Evolutionary conservation across 805 yeast species (phyloP), one percentile per base, ranked within the genome.

Genomic region (Sugiyamaella mastotermitis): DNA sequence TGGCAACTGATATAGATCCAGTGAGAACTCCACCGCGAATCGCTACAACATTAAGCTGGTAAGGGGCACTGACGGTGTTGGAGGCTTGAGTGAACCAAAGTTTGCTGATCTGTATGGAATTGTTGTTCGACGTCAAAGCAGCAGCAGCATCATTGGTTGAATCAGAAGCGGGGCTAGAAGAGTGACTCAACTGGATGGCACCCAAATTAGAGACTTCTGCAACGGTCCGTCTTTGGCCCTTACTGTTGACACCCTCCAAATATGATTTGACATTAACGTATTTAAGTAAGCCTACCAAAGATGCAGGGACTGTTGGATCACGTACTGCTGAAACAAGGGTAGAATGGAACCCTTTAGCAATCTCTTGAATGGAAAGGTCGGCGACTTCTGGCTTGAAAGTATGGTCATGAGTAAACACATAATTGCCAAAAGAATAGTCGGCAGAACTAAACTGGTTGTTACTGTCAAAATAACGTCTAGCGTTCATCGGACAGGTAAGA

Each of bases 121-220:
- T 13, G 8, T 13, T 35, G 19, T 18, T 17, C 22, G 20, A 32
- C 13, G 30, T 21, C 10, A 13, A 13, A 14, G 3, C 15, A 13
- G 28, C 28, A 7, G 30, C 5, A 10, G 13, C 9, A 10, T 23
- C 6, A 13, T n/a, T 18, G 7, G 31, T 18, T 5, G 7, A 5
- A n/a, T 21, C n/a, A n/a, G 11, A 20, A 22, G 8, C 33, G 9
- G 24, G 8, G 18, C 33, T 30, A 22, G n/a, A 6, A 22, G 17
- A 11, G 21, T 7, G 8, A 4, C 13, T 10, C 17, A 35, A 15
- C 31, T 30, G 23, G 13, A 37, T 23, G 8, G 32, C 33, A 13
- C 52, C 52, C 20, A 48, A 43, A 24, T 46, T 46, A 9, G 52
- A 48, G 3, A 48, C 27, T 31, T 48, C 52, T 9, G 31, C 40